Conservation (phyloP, 371 early-diverging fungal genomes). For the Mucor circinelloides region DNA sequence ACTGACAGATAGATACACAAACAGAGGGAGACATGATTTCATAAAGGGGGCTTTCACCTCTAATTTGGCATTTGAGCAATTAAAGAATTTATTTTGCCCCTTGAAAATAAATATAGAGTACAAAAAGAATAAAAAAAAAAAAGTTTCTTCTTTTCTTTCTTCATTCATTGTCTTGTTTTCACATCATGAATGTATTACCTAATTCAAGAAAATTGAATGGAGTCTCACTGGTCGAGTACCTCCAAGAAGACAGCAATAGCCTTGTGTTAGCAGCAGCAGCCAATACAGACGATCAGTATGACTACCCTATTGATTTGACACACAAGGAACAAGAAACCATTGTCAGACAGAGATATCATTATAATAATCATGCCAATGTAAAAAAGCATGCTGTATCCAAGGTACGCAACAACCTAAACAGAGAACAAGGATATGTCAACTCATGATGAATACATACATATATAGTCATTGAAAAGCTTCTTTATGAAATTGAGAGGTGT, state of each 20-base stretch:
- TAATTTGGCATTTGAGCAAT: conserved; percentile 1
- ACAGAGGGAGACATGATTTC: conserved; percentile 1
- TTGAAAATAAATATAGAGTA: background rate
- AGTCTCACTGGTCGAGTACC: conserved; percentile 1
- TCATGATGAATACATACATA: background rate
- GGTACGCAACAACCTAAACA: background rate
- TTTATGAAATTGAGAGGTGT: conserved; percentile 21
- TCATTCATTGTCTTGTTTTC: background rate
- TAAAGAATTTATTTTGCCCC: background rate
- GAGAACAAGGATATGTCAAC: background rate
- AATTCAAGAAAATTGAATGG: conserved; percentile 17
- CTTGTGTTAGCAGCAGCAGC: background rate
- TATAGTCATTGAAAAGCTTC: conserved; percentile 17
- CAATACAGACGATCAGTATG: background rate
- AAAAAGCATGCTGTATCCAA: conserved; percentile 1
- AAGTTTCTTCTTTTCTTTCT: background rate
- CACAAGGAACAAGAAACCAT: conserved; percentile 1
- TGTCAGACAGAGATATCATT: background rate
- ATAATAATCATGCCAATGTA: background rate
- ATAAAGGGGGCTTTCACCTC: background rate
- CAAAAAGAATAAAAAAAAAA: background rate
- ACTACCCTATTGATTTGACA: background rate
- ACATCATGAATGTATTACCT: conserved; percentile 2
- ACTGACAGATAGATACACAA: background rate
- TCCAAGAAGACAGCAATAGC: background rate